Percentiles rank a stretch among this genome's conserved stretches.
phyloP scores from a whole-genome alignment of 2,329 filamentous ascomycete species.

The Onygenales sp. region DNA sequence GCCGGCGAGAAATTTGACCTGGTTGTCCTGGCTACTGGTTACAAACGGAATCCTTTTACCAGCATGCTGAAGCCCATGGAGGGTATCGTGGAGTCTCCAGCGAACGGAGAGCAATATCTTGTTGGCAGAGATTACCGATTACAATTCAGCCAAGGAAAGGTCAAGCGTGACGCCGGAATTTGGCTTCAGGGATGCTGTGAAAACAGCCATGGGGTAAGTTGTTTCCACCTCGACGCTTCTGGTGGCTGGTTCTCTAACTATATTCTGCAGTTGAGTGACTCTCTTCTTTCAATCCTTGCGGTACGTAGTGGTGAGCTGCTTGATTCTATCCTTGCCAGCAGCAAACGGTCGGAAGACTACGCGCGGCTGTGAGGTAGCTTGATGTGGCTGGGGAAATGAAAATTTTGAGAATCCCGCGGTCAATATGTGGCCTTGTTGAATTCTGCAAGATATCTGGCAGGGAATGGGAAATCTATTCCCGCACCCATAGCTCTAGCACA shows the following conservation, averaged over 20 bases:
- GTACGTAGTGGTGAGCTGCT: constrained; percentile 28
- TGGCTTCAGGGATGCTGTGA: constrained; percentile 95
- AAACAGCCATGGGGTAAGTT: constrained; percentile 62
- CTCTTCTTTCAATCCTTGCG: constrained; percentile 67
- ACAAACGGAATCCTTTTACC: constrained; percentile 68
- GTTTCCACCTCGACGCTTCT: not conserved
- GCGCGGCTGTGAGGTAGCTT: constrained; percentile 9
- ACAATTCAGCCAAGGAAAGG: constrained; percentile 56
- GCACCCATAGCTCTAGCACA: too few relatives aligned
- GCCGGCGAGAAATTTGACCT: constrained; percentile 56
- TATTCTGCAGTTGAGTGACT: constrained; percentile 55
- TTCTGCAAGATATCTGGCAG: too few relatives aligned
- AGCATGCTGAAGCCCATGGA: constrained; percentile 51
- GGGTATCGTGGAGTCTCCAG: constrained; percentile 4
- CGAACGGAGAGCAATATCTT: constrained; percentile 22
- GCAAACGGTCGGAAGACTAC: constrained; percentile 5
- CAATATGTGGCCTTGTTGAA: too few relatives aligned
- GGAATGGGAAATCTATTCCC: too few relatives aligned
- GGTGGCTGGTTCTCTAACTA: not conserved
- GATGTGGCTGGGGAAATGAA: too few relatives aligned
- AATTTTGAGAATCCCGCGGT: not conserved
- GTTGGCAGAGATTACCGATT: constrained; percentile 74
- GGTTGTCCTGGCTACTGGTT: constrained; percentile 81
- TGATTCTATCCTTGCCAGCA: constrained; percentile 10
- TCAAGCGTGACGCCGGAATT: constrained; percentile 66